A percentile compares a stretch with the other conserved stretches of the same genome.
Conservation (phyloP, 768 basidiomycete genomes). For the Xerocomellus chrysenteron region DNA sequence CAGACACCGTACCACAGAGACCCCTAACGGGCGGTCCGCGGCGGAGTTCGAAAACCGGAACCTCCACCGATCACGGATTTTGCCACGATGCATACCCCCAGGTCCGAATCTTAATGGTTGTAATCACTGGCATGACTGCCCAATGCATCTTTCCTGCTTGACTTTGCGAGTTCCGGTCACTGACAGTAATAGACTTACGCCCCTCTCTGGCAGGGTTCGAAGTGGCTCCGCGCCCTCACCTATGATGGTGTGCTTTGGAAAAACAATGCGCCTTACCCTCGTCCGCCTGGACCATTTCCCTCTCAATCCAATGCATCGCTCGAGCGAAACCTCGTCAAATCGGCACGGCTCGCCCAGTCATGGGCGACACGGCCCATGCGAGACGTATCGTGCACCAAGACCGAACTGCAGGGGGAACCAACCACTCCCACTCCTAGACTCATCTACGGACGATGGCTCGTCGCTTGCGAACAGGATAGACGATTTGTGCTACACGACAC, state of each 20-base stretch:
- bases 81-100: no score
- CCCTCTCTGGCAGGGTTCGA: not conserved
- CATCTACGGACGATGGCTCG: slow-evolving; percentile 7
- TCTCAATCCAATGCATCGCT: not conserved
- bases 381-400: not conserved
- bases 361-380: slow-evolving; percentile 3
- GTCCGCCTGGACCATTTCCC: not conserved
- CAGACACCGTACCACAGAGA: no score
- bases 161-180: not conserved
- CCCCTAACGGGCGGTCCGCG: no score
- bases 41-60: no score
- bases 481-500: not conserved
- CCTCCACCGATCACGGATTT: no score
- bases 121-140: no score
- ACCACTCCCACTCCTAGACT: not conserved
- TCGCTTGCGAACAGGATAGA: not conserved
- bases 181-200: not conserved
- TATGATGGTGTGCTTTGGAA: not conserved
- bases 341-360: not conserved
- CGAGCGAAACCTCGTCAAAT: slow-evolving; percentile 1
- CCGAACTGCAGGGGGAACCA: not conserved
- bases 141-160: no score
- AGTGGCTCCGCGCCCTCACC: not conserved
- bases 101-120: no score
- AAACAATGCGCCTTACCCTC: not conserved